Base-by-base conservation (phyloP, 441 rosid genomes). In the Bocquillonia castaneifolia region DNA sequence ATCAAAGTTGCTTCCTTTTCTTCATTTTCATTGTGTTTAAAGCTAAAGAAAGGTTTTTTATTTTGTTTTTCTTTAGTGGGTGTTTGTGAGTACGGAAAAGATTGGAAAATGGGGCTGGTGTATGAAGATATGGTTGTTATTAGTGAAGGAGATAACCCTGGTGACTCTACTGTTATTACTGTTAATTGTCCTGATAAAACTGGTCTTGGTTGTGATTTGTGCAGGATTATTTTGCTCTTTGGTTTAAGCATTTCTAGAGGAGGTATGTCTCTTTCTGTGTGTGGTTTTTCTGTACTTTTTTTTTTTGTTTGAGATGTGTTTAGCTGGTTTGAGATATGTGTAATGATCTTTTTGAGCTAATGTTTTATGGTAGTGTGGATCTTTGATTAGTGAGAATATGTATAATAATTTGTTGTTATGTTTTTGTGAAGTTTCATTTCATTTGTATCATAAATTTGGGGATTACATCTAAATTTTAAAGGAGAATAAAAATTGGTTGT, bases 181-280 rank as follows among this genome's bases (percentile, higher is more conserved):
- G 84, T 88, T 12, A 88, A 80, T 71, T 84, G 93, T 54, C 87
- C 90, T 15, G 93, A 88, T 59, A 88, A 85, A 73, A 88, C 88
- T 48, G 90, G 93, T 5, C 76, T 85, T 34, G 90, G 88, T 10
- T 88, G 85, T 74, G 93, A 88, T 65, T 64, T 88, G 77, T 82
- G 87, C 75, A 76, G 90, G 74, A 53, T 80, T 57, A 76, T 88
- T 50, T 77, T 88, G 76, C 78, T 80, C 12, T 88, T 84, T 75
- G 90, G 93, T 0, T 59, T 83, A 45, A 88, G 90, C 83, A 84
- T 88, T 67, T 47, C 67, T 50, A 84, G 73, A 80, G 89, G 79
- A 83, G 89, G 93, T 85, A 53, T 47, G 47, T 23, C 66, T 67
- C 48, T 10, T 52, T 39, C 23, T 45, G 23, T 10, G 39, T 39